A percentile compares a stretch with the other conserved stretches of the same genome.
Conservation (phyloP, 371 early-diverging fungal genomes). For the Syncephalis fuscata region DNA sequence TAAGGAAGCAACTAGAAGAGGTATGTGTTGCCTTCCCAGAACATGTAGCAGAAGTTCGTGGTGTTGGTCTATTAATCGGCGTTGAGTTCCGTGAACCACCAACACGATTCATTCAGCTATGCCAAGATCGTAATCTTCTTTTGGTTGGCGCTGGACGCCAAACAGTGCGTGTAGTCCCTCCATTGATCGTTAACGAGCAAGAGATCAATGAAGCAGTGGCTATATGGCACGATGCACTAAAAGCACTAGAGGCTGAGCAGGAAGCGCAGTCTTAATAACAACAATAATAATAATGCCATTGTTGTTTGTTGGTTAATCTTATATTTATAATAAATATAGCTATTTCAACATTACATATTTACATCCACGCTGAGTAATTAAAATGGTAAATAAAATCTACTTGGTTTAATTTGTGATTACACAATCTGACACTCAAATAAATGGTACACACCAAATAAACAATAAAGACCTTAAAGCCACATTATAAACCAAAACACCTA, state of each 20-base stretch:
- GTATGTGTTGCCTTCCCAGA: slow-evolving; percentile 24
- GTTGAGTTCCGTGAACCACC: slow-evolving; percentile 51
- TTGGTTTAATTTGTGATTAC: too few relatives aligned
- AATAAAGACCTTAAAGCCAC: too few relatives aligned
- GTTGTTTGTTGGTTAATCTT: too few relatives aligned
- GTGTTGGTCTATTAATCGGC: slow-evolving; percentile 73
- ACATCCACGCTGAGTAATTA: too few relatives aligned
- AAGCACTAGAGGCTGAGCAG: slow-evolving; percentile 19
- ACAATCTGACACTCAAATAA: too few relatives aligned
- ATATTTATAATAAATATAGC: too few relatives aligned
- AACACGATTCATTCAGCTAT: slow-evolving; percentile 45
- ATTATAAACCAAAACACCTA: too few relatives aligned
- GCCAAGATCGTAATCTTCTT: slow-evolving; percentile 66
- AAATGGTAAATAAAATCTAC: too few relatives aligned
- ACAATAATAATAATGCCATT: too few relatives aligned
- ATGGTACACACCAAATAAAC: too few relatives aligned
- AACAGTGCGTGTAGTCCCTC: slow-evolving; percentile 79
- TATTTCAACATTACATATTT: too few relatives aligned
- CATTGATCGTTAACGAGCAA: slow-evolving; percentile 47
- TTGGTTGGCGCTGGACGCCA: slow-evolving; percentile 79
- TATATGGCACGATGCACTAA: slow-evolving; percentile 41
- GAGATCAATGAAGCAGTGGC: slow-evolving; percentile 47
- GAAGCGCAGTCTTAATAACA: too few relatives aligned
- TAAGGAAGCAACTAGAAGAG: slow-evolving; percentile 27
- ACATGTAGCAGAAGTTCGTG: slow-evolving; percentile 59